phyloP scores from a whole-genome alignment of 2,329 filamentous ascomycete species.

The Cladophialophora psammophila region DNA sequence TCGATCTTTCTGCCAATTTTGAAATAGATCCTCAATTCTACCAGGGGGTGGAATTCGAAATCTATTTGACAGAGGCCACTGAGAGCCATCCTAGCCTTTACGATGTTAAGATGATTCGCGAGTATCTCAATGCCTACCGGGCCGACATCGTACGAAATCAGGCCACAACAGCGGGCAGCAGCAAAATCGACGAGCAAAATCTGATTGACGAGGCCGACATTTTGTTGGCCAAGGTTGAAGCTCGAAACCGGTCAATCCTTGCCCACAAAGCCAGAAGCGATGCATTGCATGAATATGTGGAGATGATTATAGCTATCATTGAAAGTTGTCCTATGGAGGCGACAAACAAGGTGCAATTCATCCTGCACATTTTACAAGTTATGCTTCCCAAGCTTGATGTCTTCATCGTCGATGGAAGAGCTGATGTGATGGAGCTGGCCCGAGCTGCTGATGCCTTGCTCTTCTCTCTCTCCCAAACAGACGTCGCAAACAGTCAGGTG shows the following conservation, averaged over 20 bases:
- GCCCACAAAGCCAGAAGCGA: conserved; percentile 62
- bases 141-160: conserved; percentile 65
- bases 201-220: conserved; percentile 49
- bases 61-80: conserved; percentile 68
- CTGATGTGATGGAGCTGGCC: conserved; percentile 77
- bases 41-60: conserved; percentile 69
- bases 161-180: conserved; percentile 43
- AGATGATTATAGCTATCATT: conserved; percentile 82
- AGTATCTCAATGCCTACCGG: conserved; percentile 65
- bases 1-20: conserved; percentile 60
- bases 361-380: conserved; percentile 84
- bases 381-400: conserved; percentile 86
- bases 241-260: conserved; percentile 50
- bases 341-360: conserved; percentile 75
- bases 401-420: conserved; percentile 72
- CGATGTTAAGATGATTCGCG: conserved; percentile 73
- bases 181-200: conserved; percentile 50
- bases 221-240: conserved; percentile 49
- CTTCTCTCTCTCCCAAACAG: conserved; percentile 43
- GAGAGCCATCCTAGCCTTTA: conserved; percentile 63
- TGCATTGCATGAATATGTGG: conserved; percentile 82
- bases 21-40: conserved; percentile 67
- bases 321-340: conserved; percentile 81
- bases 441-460: conserved; percentile 74
- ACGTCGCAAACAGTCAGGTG: conserved; percentile 47